Evolutionary conservation across 106 monocot genomes (phyloP).

Genomic region (Ottelia alismoides): DNA sequence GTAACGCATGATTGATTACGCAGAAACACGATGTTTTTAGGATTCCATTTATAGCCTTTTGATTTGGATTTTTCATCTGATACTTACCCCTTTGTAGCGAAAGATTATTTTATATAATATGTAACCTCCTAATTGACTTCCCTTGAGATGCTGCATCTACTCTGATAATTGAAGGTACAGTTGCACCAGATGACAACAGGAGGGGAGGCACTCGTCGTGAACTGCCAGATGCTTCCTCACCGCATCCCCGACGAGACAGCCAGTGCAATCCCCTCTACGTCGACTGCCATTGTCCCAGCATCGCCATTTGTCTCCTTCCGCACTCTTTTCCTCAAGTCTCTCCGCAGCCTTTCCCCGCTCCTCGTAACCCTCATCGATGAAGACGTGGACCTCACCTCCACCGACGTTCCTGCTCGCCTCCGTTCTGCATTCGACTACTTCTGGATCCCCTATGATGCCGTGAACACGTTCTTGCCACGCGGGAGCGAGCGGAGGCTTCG

Average conservation of each 20-base stretch:
- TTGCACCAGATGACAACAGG: constrained; percentile 36
- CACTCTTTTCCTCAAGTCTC: constrained; percentile 41
- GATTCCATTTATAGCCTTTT: no score
- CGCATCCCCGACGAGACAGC: constrained; percentile 59
- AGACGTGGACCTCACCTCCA: constrained; percentile 62
- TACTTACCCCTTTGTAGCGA: no score
- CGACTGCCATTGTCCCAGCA: background rate
- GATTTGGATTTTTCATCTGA: no score
- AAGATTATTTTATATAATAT: no score
- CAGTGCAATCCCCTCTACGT: background rate
- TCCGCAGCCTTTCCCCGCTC: constrained; percentile 48
- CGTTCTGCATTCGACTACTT: constrained; percentile 82
- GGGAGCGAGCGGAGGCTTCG: constrained; percentile 67
- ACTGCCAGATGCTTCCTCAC: constrained; percentile 88
- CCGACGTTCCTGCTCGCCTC: constrained; percentile 49
- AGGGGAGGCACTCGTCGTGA: constrained; percentile 66
- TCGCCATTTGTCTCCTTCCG: constrained; percentile 20
- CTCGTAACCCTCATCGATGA: constrained; percentile 72
- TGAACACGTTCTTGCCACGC: constrained; percentile 51
- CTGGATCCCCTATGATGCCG: constrained; percentile 90
- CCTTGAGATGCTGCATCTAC: no score
- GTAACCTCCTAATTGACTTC: no score
- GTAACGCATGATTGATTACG: no score
- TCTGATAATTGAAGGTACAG: no score
- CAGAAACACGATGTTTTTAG: no score